Conservation (phyloP, 2,329 filamentous ascomycete species). For the Pseudocercospora fuligena region DNA sequence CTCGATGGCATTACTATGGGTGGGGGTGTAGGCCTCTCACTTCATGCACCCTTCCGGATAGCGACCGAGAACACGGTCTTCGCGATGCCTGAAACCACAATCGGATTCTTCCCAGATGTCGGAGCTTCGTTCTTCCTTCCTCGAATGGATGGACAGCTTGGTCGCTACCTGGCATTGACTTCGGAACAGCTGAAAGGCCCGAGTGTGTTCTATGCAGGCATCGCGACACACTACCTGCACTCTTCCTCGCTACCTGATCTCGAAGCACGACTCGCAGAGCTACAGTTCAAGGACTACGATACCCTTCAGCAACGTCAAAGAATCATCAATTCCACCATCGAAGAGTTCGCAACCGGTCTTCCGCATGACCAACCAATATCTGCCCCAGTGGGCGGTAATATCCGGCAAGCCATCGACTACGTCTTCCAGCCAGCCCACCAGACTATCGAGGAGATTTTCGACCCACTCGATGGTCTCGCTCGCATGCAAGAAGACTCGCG, state of each 20-base stretch:
- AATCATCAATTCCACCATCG: slow-evolving; percentile 83
- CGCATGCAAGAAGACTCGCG: slow-evolving; percentile 45
- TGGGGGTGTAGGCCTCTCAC: slow-evolving; percentile 89
- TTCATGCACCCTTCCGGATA: slow-evolving; percentile 95
- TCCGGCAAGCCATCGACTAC: slow-evolving; percentile 82
- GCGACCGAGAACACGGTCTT: slow-evolving; percentile 95
- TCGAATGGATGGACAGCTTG: slow-evolving; percentile 81
- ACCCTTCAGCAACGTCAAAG: slow-evolving; percentile 64
- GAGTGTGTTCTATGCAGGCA: slow-evolving; percentile 85
- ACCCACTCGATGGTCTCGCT: slow-evolving; percentile 60
- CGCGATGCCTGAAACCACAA: slow-evolving; percentile 97
- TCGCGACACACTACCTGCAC: slow-evolving; percentile 96
- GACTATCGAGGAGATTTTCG: slow-evolving; percentile 72
- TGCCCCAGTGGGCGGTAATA: slow-evolving; percentile 56
- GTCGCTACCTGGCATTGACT: slow-evolving; percentile 92
- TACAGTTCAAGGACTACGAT: slow-evolving; percentile 83
- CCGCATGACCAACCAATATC: slow-evolving; percentile 68
- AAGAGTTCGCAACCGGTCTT: slow-evolving; percentile 87
- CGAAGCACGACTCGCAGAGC: slow-evolving; percentile 83
- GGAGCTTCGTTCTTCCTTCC: slow-evolving; percentile 96
- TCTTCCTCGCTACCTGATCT: slow-evolving; percentile 82
- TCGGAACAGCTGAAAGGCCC: slow-evolving; percentile 81
- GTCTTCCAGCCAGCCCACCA: slow-evolving; percentile 48
- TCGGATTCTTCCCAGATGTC: slow-evolving; percentile 98
- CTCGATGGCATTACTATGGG: slow-evolving; percentile 99